Evolutionary conservation across 2,329 filamentous ascomycete species (phyloP).

Genomic region (Cladosporium sp.): DNA sequence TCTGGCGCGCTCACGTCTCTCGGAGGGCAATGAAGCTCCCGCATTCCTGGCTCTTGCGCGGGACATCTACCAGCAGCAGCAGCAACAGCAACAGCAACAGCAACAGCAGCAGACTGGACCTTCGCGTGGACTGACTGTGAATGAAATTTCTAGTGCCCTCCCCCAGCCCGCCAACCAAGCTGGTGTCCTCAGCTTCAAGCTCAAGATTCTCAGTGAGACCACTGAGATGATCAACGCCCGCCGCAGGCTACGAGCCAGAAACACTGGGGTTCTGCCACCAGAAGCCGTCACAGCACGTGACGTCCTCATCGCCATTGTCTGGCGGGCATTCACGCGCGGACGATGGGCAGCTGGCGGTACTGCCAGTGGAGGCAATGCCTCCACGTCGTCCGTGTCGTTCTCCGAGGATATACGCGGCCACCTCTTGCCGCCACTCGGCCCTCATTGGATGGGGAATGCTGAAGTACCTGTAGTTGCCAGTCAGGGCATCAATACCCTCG

Average conservation of each 20-base stretch:
- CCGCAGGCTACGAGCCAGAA: not conserved
- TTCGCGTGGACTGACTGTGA: not conserved
- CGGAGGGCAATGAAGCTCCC: not conserved
- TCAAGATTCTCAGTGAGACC: conserved; percentile 12
- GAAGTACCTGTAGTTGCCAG: conserved; percentile 8
- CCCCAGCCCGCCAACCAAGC: not conserved
- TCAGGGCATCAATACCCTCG: conserved; percentile 9
- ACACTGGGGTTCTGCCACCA: not conserved
- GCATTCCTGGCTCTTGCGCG: conserved; percentile 2
- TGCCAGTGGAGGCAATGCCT: not conserved
- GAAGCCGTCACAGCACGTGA: conserved; percentile 10
- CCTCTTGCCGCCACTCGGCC: conserved; percentile 4
- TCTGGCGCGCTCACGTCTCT: not conserved
- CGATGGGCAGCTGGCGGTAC: conserved; percentile 5
- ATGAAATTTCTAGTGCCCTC: not conserved
- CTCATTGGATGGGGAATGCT: conserved; percentile 16
- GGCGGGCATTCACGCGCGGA: conserved; percentile 16
- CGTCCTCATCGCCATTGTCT: conserved; percentile 18
- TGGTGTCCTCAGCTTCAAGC: conserved; percentile 16
- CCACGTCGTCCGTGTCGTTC: conserved; percentile 7
- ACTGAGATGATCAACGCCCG: conserved; percentile 17
- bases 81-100: not conserved
- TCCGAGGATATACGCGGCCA: conserved; percentile 14
- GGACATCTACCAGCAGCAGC: not conserved
- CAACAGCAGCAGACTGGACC: not conserved